Evolutionary conservation across 2,329 filamentous ascomycete genomes (phyloP).

Genomic region (Periconia sp.): DNA sequence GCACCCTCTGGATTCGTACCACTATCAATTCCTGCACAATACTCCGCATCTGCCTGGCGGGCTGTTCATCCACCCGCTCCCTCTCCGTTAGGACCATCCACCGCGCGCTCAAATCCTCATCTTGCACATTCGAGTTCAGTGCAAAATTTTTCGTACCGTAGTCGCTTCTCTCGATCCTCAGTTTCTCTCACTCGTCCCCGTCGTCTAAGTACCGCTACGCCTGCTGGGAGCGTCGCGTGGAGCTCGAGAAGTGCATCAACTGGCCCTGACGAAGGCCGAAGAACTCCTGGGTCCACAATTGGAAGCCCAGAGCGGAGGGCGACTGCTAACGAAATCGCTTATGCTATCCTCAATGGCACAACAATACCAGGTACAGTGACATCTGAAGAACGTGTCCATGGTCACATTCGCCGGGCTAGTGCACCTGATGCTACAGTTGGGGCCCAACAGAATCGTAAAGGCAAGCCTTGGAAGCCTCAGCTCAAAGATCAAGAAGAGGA

Average conservation of each 20-base stretch:
- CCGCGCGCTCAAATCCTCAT: slow-evolving; percentile 28
- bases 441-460: slow-evolving; percentile 14
- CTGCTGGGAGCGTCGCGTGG: slow-evolving; percentile 23
- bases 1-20: slow-evolving; percentile 26
- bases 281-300: slow-evolving; percentile 10
- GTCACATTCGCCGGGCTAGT: slow-evolving; percentile 21
- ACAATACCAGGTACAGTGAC: slow-evolving; percentile 19
- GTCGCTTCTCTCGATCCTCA: slow-evolving; percentile 31
- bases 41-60: slow-evolving; percentile 39
- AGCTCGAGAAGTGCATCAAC: slow-evolving; percentile 30
- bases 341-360: slow-evolving; percentile 28
- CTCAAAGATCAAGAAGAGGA: slow-evolving; percentile 7
- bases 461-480: slow-evolving; percentile 25
- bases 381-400: not conserved
- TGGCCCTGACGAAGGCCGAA: slow-evolving; percentile 17
- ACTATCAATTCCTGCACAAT: slow-evolving; percentile 31
- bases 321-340: slow-evolving; percentile 24
- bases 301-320: slow-evolving; percentile 10
- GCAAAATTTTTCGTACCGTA: slow-evolving; percentile 24
- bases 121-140: slow-evolving; percentile 13
- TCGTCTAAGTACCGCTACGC: slow-evolving; percentile 32
- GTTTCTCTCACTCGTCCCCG: slow-evolving; percentile 38
- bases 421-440: slow-evolving; percentile 19
- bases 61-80: slow-evolving; percentile 36
- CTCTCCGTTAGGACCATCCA: slow-evolving; percentile 16